phyloP scores from a whole-genome alignment of 2,329 filamentous ascomycete genomes.

The Westerdykella aurantiaca region DNA sequence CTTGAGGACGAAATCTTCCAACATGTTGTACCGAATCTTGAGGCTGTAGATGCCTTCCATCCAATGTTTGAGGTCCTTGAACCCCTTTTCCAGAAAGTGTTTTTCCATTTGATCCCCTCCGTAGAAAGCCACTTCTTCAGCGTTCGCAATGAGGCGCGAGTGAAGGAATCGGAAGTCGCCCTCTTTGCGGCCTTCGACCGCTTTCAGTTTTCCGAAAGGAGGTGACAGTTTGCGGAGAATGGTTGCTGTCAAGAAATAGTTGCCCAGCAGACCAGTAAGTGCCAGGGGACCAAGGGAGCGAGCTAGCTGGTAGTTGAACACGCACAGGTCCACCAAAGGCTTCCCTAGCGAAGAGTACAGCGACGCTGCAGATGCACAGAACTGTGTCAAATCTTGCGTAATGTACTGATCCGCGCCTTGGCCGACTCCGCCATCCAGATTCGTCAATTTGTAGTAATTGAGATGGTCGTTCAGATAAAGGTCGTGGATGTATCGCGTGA shows the following conservation, averaged over 20 bases:
- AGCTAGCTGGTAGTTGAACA: conserved; percentile 97
- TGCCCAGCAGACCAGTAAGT: conserved; percentile 76
- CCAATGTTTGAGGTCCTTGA: conserved; percentile 87
- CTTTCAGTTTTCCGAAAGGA: conserved; percentile 94
- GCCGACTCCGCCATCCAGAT: conserved; percentile 86
- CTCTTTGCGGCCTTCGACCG: conserved; percentile 89
- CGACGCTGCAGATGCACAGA: conserved; percentile 86
- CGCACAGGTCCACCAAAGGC: conserved; percentile 90
- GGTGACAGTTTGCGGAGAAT: conserved; percentile 83
- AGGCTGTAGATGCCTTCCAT: conserved; percentile 98
- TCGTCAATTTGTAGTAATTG: conserved; percentile 93
- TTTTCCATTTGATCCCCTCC: conserved; percentile 94
- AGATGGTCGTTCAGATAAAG: conserved; percentile 90
- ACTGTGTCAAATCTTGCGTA: conserved; percentile 91
- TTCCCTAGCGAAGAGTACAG: conserved; percentile 97
- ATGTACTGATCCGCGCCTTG: conserved; percentile 95
- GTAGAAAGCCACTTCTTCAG: conserved; percentile 96
- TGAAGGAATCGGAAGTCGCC: conserved; percentile 92
- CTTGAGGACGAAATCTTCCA: conserved; percentile 96
- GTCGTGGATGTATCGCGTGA: conserved; percentile 96
- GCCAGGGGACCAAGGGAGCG: conserved; percentile 84
- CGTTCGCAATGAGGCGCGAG: conserved; percentile 88
- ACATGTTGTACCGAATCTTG: conserved; percentile 97
- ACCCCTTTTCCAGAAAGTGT: conserved; percentile 83
- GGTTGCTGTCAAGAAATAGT: conserved; percentile 91